Conservation (phyloP, 1,284 basidiomycete species). For the Erythrobasidium hasegawianum region DNA sequence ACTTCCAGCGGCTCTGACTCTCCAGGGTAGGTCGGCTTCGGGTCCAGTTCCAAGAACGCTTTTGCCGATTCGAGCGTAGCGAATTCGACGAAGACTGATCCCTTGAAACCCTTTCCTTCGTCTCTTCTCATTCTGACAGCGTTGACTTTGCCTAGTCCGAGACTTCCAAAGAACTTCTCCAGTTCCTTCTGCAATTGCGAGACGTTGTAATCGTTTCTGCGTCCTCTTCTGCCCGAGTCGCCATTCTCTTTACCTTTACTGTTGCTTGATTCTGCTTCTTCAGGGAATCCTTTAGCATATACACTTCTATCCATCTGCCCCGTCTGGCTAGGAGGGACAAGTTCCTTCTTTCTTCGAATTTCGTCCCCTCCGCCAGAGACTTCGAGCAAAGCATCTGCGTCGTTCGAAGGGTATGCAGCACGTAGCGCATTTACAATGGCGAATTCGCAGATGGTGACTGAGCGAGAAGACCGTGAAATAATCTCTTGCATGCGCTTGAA, state of each 20-base stretch:
- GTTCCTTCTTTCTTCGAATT: slow-evolving; percentile 63
- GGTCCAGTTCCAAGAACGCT: slow-evolving; percentile 72
- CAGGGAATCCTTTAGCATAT: slow-evolving; percentile 48
- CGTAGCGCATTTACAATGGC: slow-evolving; percentile 62
- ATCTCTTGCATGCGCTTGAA: slow-evolving; percentile 95
- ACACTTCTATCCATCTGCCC: slow-evolving; percentile 48
- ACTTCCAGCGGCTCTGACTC: slow-evolving; percentile 62
- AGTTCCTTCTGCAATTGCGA: slow-evolving; percentile 67
- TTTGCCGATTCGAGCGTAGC: slow-evolving; percentile 66
- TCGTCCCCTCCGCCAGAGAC: slow-evolving; percentile 70
- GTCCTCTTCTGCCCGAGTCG: background rate
- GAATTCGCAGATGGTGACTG: slow-evolving; percentile 40
- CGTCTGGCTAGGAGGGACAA: slow-evolving; percentile 37
- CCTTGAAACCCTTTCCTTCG: slow-evolving; percentile 57
- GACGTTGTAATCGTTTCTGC: slow-evolving; percentile 5
- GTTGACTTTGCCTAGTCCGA: slow-evolving; percentile 64
- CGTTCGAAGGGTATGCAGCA: slow-evolving; percentile 25
- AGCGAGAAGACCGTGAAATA: slow-evolving; percentile 60
- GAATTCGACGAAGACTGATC: slow-evolving; percentile 91
- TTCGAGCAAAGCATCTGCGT: slow-evolving; percentile 57
- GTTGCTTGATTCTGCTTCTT: slow-evolving; percentile 33
- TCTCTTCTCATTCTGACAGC: slow-evolving; percentile 81
- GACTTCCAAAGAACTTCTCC: slow-evolving; percentile 77
- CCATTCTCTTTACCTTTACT: slow-evolving; percentile 37
- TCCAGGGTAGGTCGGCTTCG: slow-evolving; percentile 72